Percentiles rank a stretch among this genome's conserved stretches.
phyloP scores from a whole-genome alignment of 805 yeast species.

The Yarrowia sp. region DNA sequence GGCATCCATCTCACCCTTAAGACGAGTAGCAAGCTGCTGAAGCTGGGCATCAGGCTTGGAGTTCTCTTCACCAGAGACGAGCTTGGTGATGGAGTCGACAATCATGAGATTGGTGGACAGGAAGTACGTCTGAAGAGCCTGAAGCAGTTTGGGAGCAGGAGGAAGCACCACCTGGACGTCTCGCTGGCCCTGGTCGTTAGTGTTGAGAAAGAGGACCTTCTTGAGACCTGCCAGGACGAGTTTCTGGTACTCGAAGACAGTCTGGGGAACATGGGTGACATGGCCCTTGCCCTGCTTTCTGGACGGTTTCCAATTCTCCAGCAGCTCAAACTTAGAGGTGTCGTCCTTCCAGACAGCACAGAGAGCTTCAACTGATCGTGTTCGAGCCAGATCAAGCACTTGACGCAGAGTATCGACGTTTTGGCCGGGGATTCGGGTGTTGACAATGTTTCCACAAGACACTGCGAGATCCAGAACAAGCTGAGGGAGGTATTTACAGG shows the following conservation, averaged over 20 bases:
- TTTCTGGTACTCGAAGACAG: constrained; percentile 54
- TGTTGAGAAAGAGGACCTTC: constrained; percentile 39
- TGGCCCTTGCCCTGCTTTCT: constrained; percentile 20
- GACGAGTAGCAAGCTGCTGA: constrained; percentile 20
- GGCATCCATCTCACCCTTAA: constrained; percentile 21
- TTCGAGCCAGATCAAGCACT: constrained; percentile 52
- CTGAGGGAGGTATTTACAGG: constrained; percentile 59
- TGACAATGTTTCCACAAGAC: constrained; percentile 55
- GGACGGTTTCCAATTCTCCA: constrained; percentile 54
- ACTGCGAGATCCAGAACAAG: constrained; percentile 56
- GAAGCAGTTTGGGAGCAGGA: constrained; percentile 50
- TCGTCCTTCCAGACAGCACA: constrained; percentile 62
- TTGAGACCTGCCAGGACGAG: constrained; percentile 49
- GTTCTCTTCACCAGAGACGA: constrained; percentile 10
- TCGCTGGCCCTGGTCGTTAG: constrained; percentile 34
- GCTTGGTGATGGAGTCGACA: constrained; percentile 16
- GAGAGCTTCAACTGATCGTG: constrained; percentile 57
- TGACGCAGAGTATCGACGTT: constrained; percentile 52
- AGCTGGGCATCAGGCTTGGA: constrained; percentile 22
- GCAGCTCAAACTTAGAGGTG: constrained; percentile 49
- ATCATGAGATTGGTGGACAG: constrained; percentile 30
- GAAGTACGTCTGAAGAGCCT: constrained; percentile 48
- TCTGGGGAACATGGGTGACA: constrained; percentile 46
- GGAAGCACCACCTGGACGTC: constrained; percentile 45
- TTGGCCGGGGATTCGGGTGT: constrained; percentile 54